Percentiles rank a stretch among this genome's conserved stretches.
These are phyloP conservation scores for Smittium mucronatum DNA, from an alignment of 371 early-diverging fungal genomes.

Conservation along the genomic window DNA sequence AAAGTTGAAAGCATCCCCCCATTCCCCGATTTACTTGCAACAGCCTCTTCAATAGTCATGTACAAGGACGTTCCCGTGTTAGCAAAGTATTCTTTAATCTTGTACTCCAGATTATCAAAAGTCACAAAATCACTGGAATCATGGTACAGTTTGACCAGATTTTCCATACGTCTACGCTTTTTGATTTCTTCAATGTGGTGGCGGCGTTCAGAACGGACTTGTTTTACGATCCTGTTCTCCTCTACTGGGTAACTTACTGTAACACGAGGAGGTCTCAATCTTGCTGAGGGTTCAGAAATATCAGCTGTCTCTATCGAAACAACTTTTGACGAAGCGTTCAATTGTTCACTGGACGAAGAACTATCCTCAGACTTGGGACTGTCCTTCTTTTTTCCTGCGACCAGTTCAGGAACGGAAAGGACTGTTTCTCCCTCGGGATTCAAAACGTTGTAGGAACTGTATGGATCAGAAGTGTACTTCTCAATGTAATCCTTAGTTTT, in stretches of 20 bases:
- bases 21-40: slow-evolving; percentile 15
- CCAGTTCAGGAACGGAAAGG: slow-evolving; percentile 8
- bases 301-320: neutral
- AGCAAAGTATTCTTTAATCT: slow-evolving; percentile 17
- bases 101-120: slow-evolving; percentile 26
- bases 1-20: slow-evolving; percentile 18
- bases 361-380: neutral
- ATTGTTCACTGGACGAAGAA: neutral
- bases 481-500: slow-evolving; percentile 21
- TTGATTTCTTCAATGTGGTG: slow-evolving; percentile 8
- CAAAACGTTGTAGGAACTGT: slow-evolving; percentile 28
- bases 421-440: slow-evolving; percentile 29
- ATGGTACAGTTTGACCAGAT: slow-evolving; percentile 30
- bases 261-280: slow-evolving; percentile 25
- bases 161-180: slow-evolving; percentile 23
- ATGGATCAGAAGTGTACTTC: slow-evolving; percentile 23
- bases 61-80: slow-evolving; percentile 13
- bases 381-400: neutral
- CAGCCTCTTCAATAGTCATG: slow-evolving; percentile 19
- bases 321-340: neutral
- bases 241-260: slow-evolving; percentile 21
- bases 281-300: slow-evolving; percentile 13
- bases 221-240: slow-evolving; percentile 19
- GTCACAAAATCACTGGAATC: slow-evolving; percentile 22
- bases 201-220: slow-evolving; percentile 22